Base-by-base conservation (phyloP, 2,329 filamentous ascomycete species). In the Claviceps purpurea region DNA sequence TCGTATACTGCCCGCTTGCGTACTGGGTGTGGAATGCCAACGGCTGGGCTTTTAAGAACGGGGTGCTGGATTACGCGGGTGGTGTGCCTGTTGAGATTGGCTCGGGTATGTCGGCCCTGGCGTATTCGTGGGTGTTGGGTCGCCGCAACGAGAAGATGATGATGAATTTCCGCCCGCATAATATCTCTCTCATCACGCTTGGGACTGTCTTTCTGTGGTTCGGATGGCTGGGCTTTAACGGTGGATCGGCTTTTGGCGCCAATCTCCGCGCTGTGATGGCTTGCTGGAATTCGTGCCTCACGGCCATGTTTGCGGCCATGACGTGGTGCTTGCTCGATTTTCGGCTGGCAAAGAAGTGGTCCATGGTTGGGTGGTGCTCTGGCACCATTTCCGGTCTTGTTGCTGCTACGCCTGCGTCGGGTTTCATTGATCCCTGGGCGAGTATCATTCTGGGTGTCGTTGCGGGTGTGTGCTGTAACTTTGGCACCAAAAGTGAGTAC, bases 121-220 rank as follows among this genome's bases (percentile, higher is more conserved):
- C 93, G 58, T 98, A 97, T 74, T 95, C 90, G 2, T 85, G 88
- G 87, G 84, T 96, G 40, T 86, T 98, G 55, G 93, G 93, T 60
- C 87, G 89, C 64, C 89, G 93, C 59, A 93, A 96, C 73, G 91
- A 97, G 75, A 93, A 89, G 75, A 96, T 97, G 89, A 96, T 97
- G 88, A 81, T 96, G 71, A 97, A 97, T 79, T 97, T 97, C 80
- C 88, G 93, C 60, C 93, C 93, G 18, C 93, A 98, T 77, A 98
- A 98, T 74, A 93, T 97, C 59, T 95, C 90, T 5, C 80, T 97
- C 64, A 95, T 98, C 71, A 90, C 93, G 1, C 84, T 97, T 61
- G 93, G 93, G 57, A 97, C 93, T 3, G 80, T 95, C 58, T 80
- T 98, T 62, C 88, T 98, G 52, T 97, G 90, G 90, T 97, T 97